A percentile compares a stretch with the other conserved stretches of the same genome.
Evolutionary conservation across 140 eudicot species (phyloP).

Genomic region (Bidens hawaiensis): DNA sequence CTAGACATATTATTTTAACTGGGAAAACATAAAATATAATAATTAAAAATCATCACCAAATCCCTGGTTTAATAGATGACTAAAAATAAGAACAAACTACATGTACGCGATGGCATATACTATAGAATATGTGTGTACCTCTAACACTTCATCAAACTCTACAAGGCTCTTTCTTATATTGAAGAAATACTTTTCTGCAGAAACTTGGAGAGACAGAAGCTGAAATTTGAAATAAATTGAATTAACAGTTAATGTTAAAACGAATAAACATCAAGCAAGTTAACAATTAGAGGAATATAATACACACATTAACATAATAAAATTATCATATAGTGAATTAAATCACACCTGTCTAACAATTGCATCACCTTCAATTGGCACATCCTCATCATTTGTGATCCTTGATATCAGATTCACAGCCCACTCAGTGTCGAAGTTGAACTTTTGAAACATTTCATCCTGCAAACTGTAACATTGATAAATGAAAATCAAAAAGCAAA

Average conservation of each 20-base stretch:
- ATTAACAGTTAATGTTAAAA: slow-evolving; percentile 11
- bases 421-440: slow-evolving; percentile 95
- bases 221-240: slow-evolving; percentile 30
- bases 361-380: slow-evolving; percentile 80
- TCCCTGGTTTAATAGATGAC: background rate
- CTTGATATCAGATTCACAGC: slow-evolving; percentile 86
- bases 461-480: slow-evolving; percentile 67
- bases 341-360: slow-evolving; percentile 73
- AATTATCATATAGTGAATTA: background rate
- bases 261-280: background rate
- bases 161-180: slow-evolving; percentile 90
- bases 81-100: slow-evolving; percentile 1
- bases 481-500: background rate
- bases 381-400: slow-evolving; percentile 72
- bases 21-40: slow-evolving; percentile 3
- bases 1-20: background rate
- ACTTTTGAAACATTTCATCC: slow-evolving; percentile 99
- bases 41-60: background rate
- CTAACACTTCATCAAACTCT: slow-evolving; percentile 96
- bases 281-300: background rate
- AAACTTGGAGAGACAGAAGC: slow-evolving; percentile 87
- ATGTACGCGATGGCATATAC: background rate
- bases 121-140: slow-evolving; percentile 52
- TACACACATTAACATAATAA: background rate
- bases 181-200: slow-evolving; percentile 90